These are phyloP conservation scores for Buddleja alternifolia DNA, from an alignment of 257 asterid genomes.

Conservation along the genomic window DNA sequence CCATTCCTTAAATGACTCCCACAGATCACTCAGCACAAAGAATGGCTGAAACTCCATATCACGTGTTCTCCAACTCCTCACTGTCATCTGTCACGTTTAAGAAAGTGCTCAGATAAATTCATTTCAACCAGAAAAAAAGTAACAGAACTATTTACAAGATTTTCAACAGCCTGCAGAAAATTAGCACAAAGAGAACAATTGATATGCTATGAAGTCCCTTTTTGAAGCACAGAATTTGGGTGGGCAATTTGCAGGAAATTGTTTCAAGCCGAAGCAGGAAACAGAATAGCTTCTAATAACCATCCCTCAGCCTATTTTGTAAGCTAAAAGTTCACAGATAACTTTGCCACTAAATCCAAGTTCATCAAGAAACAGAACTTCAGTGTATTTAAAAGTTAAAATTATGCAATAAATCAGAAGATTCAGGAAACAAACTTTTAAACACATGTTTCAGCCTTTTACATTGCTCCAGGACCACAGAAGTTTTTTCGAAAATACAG, in stretches of 20 bases:
- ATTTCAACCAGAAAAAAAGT: not conserved
- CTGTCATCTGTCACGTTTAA: constrained; percentile 55
- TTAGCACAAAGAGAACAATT: not conserved
- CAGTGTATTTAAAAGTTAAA: not conserved
- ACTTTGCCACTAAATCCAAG: not conserved
- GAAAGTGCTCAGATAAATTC: constrained; percentile 23
- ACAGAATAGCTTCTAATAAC: not conserved
- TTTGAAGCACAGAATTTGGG: not conserved
- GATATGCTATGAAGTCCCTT: not conserved
- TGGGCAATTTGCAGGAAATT: not conserved
- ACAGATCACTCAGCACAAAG: constrained; percentile 80
- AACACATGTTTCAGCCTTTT: not conserved
- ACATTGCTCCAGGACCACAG: not conserved
- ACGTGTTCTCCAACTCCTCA: constrained; percentile 72
- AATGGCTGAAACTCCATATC: constrained; percentile 66
- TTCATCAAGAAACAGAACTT: not conserved
- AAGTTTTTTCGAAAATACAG: not conserved
- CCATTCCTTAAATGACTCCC: constrained; percentile 96
- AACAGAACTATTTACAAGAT: not conserved
- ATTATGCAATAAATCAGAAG: not conserved
- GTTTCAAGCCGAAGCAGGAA: not conserved
- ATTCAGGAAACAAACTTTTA: not conserved
- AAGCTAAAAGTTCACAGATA: not conserved
- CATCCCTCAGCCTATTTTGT: not conserved
- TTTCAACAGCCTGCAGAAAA: constrained; percentile 11